Conservation (phyloP, 306 rosid genomes). For the Begonia peltatifolia region DNA sequence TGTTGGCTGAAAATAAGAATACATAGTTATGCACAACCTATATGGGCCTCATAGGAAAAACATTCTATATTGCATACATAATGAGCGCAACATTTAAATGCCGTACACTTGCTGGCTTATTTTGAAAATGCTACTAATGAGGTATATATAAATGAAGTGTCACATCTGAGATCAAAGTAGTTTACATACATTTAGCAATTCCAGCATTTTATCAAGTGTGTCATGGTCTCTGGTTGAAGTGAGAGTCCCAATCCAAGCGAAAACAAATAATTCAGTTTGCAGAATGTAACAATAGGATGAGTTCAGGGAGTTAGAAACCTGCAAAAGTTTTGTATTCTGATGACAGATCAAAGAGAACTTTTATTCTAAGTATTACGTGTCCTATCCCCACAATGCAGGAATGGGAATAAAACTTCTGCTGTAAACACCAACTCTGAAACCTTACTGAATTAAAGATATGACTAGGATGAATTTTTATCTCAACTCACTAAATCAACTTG, state of each 20-base stretch:
- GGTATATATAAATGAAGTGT: no score
- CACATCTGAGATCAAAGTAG: neutral
- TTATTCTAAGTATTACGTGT: no score
- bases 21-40: conserved; percentile 4
- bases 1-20: conserved; percentile 44
- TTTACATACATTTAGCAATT: conserved; percentile 50
- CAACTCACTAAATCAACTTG: conserved; percentile 73
- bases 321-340: conserved; percentile 11
- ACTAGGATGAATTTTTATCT: neutral
- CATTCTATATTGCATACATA: no score
- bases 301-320: conserved; percentile 77
- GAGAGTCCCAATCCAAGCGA: conserved; percentile 85
- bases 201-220: conserved; percentile 78
- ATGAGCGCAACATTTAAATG: no score
- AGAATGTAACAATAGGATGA: conserved; percentile 88
- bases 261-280: conserved; percentile 41
- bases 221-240: conserved; percentile 74
- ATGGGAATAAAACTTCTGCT: no score
- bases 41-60: neutral
- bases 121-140: no score
- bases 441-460: no score
- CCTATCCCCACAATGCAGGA: no score
- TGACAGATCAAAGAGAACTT: no score
- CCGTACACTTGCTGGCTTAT: no score
- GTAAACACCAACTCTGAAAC: no score